Base-by-base conservation (phyloP, 352 stramenopile species). In the Phytophthora tentaculata region DNA sequence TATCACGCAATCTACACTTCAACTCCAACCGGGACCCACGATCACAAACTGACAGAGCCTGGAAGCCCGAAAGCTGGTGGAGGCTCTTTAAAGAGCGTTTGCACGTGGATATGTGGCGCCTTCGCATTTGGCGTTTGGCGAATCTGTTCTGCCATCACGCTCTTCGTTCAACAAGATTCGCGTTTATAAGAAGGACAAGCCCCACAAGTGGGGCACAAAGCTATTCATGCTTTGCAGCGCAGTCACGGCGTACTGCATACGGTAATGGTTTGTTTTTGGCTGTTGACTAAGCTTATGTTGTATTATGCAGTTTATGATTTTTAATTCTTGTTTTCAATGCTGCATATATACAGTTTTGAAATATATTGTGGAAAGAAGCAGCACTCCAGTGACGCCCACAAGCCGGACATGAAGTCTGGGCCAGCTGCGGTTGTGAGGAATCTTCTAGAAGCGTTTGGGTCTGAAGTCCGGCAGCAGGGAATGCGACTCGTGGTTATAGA, bases 151-250 rank as follows among this genome's bases (percentile, higher is more conserved):
- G 8, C 59, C 52, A 2, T 62, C 39, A 10, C 56, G 49, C 2
- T 67, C 54, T 2, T 63, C 55, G 0, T 74, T 64, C 56, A 75
- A 68, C 52, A 67, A 64, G 37, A 71, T 71, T 56, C 37, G 68
- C 49, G 24, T 77, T 32, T 69, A 60, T n/a, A n/a, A n/a, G n/a
- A n/a, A n/a, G n/a, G n/a, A n/a, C n/a, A n/a, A n/a, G n/a, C n/a
- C n/a, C n/a, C n/a, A n/a, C n/a, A n/a, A n/a, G n/a, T n/a, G n/a
- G n/a, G n/a, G n/a, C n/a, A n/a, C n/a, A n/a, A n/a, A n/a, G n/a
- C n/a, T n/a, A n/a, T n/a, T n/a, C n/a, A n/a, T n/a, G n/a, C n/a
- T n/a, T n/a, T n/a, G n/a, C n/a, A n/a, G n/a, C n/a, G n/a, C n/a
- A n/a, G n/a, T n/a, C n/a, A n/a, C n/a, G n/a, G n/a, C n/a, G n/a